Evolutionary conservation across 441 rosid species (phyloP).

Genomic region (Populus hybrid): DNA sequence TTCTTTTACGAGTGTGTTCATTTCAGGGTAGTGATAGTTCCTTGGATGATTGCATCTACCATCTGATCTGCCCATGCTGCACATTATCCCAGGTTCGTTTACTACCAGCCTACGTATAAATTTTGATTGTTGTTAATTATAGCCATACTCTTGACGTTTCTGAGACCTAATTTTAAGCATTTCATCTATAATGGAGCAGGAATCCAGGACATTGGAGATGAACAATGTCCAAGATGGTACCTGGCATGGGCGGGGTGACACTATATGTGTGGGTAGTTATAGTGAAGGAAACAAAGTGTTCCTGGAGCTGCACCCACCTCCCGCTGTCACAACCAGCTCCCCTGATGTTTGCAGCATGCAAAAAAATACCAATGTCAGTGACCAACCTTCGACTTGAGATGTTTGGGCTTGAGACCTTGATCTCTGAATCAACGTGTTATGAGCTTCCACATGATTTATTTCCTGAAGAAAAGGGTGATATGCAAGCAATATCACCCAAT

Average conservation of each 20-base stretch:
- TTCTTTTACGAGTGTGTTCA: background rate
- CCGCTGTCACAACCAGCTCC: conserved; percentile 38
- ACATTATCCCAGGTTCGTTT: conserved; percentile 55
- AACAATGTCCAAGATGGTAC: conserved; percentile 90
- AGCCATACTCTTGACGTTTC: no score
- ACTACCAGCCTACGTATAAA: background rate
- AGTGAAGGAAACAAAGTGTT: conserved; percentile 53
- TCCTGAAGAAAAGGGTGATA: conserved; percentile 13
- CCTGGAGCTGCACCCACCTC: conserved; percentile 50
- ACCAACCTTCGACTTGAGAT: conserved; percentile 15
- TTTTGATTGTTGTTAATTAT: background rate
- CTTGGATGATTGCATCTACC: conserved; percentile 76
- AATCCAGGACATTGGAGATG: conserved; percentile 89
- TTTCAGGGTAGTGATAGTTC: no score
- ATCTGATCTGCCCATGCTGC: conserved; percentile 77
- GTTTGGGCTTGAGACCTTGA: background rate
- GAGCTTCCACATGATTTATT: background rate
- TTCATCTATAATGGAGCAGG: conserved; percentile 40
- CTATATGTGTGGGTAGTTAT: conserved; percentile 61
- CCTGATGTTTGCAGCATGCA: conserved; percentile 37
- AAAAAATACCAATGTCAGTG: conserved; percentile 13
- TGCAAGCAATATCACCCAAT: background rate
- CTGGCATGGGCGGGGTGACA: conserved; percentile 96
- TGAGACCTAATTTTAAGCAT: background rate
- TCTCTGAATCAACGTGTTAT: background rate